phyloP scores from a whole-genome alignment of 257 asterid genomes.

The Solanum dulcamara region DNA sequence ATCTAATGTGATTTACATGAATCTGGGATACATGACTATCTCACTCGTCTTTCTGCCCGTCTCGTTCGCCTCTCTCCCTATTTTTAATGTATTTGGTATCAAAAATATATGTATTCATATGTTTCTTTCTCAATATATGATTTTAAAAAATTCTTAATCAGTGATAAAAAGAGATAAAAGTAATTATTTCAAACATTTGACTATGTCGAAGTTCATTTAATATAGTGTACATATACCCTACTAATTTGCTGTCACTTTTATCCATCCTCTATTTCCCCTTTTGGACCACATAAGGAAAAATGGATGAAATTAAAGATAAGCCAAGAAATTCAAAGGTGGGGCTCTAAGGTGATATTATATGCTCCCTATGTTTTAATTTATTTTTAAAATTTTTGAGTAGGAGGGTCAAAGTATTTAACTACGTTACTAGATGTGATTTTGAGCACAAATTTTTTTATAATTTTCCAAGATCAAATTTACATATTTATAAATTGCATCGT shows the following conservation, averaged over 20 bases:
- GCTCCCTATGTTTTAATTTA: not conserved
- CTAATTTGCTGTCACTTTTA: not conserved
- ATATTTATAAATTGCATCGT: not conserved
- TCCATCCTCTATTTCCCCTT: not conserved
- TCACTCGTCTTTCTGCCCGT: no score
- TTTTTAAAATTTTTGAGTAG: not conserved
- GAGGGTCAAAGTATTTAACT: not conserved
- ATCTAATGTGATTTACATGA: no score
- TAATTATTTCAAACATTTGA: not conserved
- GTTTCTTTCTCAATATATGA: no score
- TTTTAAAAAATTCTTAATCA: no score
- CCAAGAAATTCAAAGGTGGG: not conserved
- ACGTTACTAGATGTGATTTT: not conserved
- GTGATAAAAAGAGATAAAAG: no score
- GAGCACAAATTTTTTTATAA: not conserved
- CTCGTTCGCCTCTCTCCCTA: no score
- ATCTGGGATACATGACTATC: no score
- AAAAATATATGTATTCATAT: no score
- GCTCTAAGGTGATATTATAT: not conserved
- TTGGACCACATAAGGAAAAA: not conserved
- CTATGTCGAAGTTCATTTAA: not conserved
- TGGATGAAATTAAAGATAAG: not conserved
- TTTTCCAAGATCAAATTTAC: not conserved
- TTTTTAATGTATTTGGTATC: no score
- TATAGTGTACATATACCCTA: not conserved